phyloP scores from a whole-genome alignment of 352 stramenopile genomes.

The Hyaloperonospora arabidopsidis region DNA sequence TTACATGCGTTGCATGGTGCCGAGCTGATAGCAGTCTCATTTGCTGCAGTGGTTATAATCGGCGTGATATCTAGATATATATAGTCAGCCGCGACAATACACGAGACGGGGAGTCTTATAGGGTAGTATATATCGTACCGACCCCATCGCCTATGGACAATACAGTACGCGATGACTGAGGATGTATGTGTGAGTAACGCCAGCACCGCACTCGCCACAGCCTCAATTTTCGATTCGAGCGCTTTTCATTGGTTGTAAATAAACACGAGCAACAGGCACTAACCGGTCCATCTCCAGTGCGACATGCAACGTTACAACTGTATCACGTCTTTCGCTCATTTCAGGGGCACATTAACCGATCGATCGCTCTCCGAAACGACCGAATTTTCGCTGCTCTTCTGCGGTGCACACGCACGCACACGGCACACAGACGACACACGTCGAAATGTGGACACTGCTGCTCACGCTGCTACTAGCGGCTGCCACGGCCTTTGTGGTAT shows the following conservation, averaged over 20 bases:
- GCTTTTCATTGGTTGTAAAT: conserved; percentile 18
- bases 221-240: neutral
- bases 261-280: neutral
- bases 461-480: conserved; percentile 30
- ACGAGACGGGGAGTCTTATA: neutral
- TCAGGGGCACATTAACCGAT: neutral
- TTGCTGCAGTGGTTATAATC: too few relatives aligned
- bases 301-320: conserved; percentile 3
- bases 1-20: too few relatives aligned
- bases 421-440: too few relatives aligned
- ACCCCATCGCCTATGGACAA: too few relatives aligned
- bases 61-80: too few relatives aligned
- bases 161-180: neutral
- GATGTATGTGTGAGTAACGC: neutral
- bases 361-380: neutral
- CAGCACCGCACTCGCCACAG: neutral
- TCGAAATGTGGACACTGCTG: conserved; percentile 28
- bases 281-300: neutral
- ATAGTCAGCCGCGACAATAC: conserved; percentile 4
- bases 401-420: conserved; percentile 6
- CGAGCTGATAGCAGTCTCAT: too few relatives aligned
- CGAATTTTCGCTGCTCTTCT: conserved; percentile 1
- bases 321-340: neutral
- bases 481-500: conserved; percentile 29
- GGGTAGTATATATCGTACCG: too few relatives aligned